phyloP scores from a whole-genome alignment of 2,329 filamentous ascomycete species.

The Pestalotiopsis sp. region DNA sequence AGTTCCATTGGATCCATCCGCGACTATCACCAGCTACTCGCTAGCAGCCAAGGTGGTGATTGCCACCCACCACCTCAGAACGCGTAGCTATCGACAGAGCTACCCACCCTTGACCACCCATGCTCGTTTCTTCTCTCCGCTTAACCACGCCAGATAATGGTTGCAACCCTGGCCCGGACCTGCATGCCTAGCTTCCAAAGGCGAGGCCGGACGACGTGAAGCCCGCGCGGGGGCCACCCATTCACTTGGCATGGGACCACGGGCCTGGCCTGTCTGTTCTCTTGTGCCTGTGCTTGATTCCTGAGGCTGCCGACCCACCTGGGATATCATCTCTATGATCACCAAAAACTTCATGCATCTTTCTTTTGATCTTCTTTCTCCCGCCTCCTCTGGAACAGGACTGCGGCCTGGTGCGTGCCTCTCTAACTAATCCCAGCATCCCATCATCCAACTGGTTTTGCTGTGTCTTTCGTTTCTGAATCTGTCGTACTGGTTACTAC shows the following conservation, averaged over 20 bases:
- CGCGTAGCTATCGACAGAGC: neutral
- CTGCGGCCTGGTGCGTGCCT: slow-evolving; percentile 32
- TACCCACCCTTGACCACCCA: slow-evolving; percentile 9
- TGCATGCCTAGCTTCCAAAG: slow-evolving; percentile 27
- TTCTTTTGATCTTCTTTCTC: slow-evolving; percentile 22
- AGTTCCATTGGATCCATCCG: neutral
- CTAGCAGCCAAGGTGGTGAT: neutral
- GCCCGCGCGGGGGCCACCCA: slow-evolving; percentile 32
- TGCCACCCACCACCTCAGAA: neutral
- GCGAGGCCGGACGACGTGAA: slow-evolving; percentile 31
- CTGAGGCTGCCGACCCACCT: slow-evolving; percentile 15
- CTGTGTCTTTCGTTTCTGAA: slow-evolving; percentile 35
- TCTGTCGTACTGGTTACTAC: neutral
- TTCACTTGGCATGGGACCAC: slow-evolving; percentile 18
- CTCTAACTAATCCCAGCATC: slow-evolving; percentile 28
- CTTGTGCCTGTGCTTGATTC: too few relatives aligned
- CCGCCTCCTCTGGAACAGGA: slow-evolving; percentile 33
- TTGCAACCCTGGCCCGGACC: slow-evolving; percentile 25
- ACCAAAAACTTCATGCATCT: slow-evolving; percentile 28
- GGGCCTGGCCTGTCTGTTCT: neutral
- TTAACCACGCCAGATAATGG: slow-evolving; percentile 19
- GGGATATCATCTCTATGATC: slow-evolving; percentile 26
- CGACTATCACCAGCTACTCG: neutral
- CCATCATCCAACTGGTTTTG: slow-evolving; percentile 20
- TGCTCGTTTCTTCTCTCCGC: slow-evolving; percentile 10